Percentiles rank a stretch among this genome's conserved stretches.
These are phyloP conservation scores for Ogataea minuta DNA, from an alignment of 805 yeast species.

Conservation along the genomic window DNA sequence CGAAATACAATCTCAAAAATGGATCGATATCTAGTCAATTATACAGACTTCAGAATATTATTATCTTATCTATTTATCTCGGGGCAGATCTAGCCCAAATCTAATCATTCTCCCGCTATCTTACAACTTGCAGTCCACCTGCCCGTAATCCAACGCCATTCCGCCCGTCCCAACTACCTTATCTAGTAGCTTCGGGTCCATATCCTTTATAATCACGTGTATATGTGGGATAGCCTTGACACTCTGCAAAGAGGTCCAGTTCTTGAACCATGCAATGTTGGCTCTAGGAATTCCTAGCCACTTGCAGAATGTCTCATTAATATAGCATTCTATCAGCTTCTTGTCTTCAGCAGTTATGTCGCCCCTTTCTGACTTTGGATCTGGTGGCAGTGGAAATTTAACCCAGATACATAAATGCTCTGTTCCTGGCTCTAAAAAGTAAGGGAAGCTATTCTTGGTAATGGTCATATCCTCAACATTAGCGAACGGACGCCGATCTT, in stretches of 20 bases:
- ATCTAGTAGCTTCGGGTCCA: conserved; percentile 28
- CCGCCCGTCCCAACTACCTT: conserved; percentile 25
- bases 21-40: conserved; percentile 20
- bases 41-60: no score
- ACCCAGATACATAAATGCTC: conserved; percentile 69
- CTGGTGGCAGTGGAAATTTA: conserved; percentile 52
- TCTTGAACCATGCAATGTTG: conserved; percentile 63
- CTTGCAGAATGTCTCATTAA: conserved; percentile 48
- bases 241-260: conserved; percentile 69
- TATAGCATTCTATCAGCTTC: conserved; percentile 41
- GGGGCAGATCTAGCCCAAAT: no score
- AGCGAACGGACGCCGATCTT: conserved; percentile 42
- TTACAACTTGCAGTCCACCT: conserved; percentile 13
- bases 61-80: no score
- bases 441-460: conserved; percentile 63
- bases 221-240: conserved; percentile 65
- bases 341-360: conserved; percentile 47
- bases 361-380: conserved; percentile 48
- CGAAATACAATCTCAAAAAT: conserved; percentile 16
- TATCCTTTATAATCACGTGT: conserved; percentile 58
- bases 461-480: conserved; percentile 44
- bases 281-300: conserved; percentile 40
- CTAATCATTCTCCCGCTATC: background rate
- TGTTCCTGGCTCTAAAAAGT: conserved; percentile 51
- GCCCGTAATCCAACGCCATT: conserved; percentile 12